Conservation (phyloP, 1,139 yeast genomes). For the Schwanniomyces etchellsii region DNA sequence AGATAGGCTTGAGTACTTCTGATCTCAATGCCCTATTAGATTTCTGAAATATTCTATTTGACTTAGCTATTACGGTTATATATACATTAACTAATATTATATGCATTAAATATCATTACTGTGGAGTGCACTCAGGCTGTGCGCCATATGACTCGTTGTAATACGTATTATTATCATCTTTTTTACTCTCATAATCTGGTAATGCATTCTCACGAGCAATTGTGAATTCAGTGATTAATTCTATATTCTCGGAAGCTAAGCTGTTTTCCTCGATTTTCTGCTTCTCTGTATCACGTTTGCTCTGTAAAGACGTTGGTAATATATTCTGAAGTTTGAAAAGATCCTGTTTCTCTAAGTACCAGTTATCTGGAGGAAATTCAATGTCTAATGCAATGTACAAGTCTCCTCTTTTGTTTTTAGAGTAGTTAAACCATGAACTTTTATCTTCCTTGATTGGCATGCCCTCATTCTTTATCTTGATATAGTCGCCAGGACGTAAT, state of each 20-base stretch:
- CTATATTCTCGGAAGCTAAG: constrained; percentile 33
- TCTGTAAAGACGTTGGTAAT: constrained; percentile 40
- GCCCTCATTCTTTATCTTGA: constrained; percentile 73
- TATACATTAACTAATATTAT: constrained; percentile 7
- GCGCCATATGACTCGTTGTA: constrained; percentile 12
- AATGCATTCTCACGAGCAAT: constrained; percentile 23
- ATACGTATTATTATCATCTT: constrained; percentile 8
- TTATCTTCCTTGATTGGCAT: constrained; percentile 58
- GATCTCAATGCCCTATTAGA: constrained; percentile 37
- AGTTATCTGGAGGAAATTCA: constrained; percentile 78
- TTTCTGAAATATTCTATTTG: constrained; percentile 10
- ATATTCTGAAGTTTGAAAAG: constrained; percentile 46
- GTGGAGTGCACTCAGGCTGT: constrained; percentile 40
- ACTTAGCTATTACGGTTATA: constrained; percentile 2
- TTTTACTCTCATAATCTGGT: constrained; percentile 31
- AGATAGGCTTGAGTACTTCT: constrained; percentile 26
- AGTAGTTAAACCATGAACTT: constrained; percentile 17
- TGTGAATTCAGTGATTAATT: constrained; percentile 36
- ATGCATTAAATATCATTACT: constrained; percentile 15
- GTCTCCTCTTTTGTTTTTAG: constrained; percentile 50
- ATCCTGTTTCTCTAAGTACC: constrained; percentile 70
- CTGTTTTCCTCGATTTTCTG: constrained; percentile 22
- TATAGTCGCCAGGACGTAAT: constrained; percentile 67
- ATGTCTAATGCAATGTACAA: constrained; percentile 66
- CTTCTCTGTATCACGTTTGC: constrained; percentile 15